Evolutionary conservation across 2,329 filamentous ascomycete species (phyloP), one percentile per base, ranked within the genome.

Genomic region (Neonectria hederae): DNA sequence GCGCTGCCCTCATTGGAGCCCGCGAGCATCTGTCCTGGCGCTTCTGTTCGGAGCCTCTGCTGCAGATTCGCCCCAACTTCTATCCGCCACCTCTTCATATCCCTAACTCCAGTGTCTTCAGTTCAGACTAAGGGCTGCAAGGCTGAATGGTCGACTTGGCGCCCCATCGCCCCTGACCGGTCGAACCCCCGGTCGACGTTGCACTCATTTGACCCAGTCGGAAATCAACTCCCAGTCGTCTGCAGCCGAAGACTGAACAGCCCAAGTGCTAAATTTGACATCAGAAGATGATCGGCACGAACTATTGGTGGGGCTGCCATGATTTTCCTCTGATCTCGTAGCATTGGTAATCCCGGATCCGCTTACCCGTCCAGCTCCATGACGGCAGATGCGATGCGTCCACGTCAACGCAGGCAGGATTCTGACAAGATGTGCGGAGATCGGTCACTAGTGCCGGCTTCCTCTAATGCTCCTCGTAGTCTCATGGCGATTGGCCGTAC

Each of bases 231-330:
- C 63, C 54, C 60, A 65, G 56, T 64, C 21, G 26, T 17, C 45
- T 26, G 24, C 28, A 61, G 51, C 58, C 60, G 62, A 66, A 66
- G 62, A 54, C n/a, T 45, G 52, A 60, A 63, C 64, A 58, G 59
- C 54, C 43, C 48, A 49, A 48, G 62, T 70, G 64, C 71, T 72
- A 74, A 72, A 71, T 68, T 73, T 71, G 68, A 72, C 71, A 70
- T 65, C 64, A 53, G 62, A 63, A 65, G 57, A 63, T 62, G 58
- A 63, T 69, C 68, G 54, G 56, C 61, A 42, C 40, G 63, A 40
- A 62, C 61, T 60, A 69, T 59, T 49, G 54, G 65, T 61, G 58
- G 68, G 67, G 56, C 61, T 57, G 54, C 19, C 51, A 72, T 70
- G 62, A 63, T 43, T 63, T 67, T 62, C 63, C 58, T 51, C 57